A percentile compares a stretch with the other conserved stretches of the same genome.
These are phyloP conservation scores for Cutaneotrichosporon sp. DNA, from an alignment of 1,284 basidiomycete genomes.

Conservation along the genomic window DNA sequence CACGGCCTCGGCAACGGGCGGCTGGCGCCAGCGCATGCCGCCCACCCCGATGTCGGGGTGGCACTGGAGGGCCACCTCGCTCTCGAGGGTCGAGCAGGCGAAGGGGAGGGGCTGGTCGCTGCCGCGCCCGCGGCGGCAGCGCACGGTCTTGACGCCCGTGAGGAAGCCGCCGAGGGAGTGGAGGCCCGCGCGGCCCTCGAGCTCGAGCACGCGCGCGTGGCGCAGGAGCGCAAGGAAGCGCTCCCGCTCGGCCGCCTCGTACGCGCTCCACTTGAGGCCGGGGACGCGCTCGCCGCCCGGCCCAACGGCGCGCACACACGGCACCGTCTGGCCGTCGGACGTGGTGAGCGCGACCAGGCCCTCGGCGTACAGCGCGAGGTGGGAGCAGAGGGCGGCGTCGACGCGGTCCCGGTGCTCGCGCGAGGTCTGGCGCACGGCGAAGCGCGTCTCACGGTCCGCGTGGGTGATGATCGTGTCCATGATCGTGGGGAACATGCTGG, in stretches of 20 bases:
- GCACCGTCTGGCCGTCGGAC: neutral
- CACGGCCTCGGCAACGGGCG: constrained; percentile 7
- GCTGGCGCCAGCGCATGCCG: constrained; percentile 14
- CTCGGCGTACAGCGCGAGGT: constrained; percentile 7
- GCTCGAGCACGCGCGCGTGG: constrained; percentile 9
- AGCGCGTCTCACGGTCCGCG: neutral
- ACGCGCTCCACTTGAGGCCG: constrained; percentile 11
- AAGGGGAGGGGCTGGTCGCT: neutral
- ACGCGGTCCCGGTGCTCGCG: constrained; percentile 9
- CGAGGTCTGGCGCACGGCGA: constrained; percentile 12
- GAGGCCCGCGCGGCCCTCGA: neutral
- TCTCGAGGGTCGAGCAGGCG: neutral
- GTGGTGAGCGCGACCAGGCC: constrained; percentile 1
- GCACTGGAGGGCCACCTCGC: constrained; percentile 2
- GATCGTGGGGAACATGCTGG: constrained; percentile 12
- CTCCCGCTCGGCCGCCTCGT: neutral
- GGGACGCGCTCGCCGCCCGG: constrained; percentile 11
- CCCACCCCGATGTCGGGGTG: constrained; percentile 1
- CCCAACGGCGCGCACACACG: constrained; percentile 1
- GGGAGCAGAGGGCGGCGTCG: constrained; percentile 1
- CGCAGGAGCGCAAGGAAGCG: constrained; percentile 8
- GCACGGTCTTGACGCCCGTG: constrained; percentile 8
- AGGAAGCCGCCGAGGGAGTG: neutral
- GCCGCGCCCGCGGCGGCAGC: neutral
- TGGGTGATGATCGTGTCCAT: constrained; percentile 13